Evolutionary conservation across 2,329 filamentous ascomycete genomes (phyloP), one percentile per base, ranked within the genome.

Genomic region (Cercospora canescens): DNA sequence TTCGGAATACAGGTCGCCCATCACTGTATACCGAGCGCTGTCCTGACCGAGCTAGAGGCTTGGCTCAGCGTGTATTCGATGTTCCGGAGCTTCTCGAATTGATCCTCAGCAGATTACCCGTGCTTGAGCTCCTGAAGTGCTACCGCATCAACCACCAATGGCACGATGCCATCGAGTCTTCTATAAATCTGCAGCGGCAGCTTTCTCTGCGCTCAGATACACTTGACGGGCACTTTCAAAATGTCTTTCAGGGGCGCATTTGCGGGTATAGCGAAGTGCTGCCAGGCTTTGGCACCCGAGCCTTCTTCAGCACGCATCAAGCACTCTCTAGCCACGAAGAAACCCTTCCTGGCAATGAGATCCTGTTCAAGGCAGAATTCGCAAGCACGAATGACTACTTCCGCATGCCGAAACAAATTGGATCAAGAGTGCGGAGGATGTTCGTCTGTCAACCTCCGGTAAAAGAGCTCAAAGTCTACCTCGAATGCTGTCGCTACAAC

Each of bases 381-480:
- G 52, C 34, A 28, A 48, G 50, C 18, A 61, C 37, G 5, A 52
- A 18, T 21, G 59, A 61, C 4, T 52, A 52, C 21, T 52, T 48
- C 5, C 39, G 28, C 14, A 61, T 61, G 59, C 41, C 59, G 26
- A 34, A 52, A 9, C 30, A 34, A 21, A 50, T 45, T 4, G 59
- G 59, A 7, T 30, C 39, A 18, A 50, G 59, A 30, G 41, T 61
- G 30, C 39, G 59, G 32, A 26, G 32, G 26, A 61, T 61, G 59
- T 61, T 45, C 60, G n/a, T 63, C 3, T 63, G 60, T 26, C 60
- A 63, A n/a, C 60, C 60, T 18, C 60, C 60, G 21, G 39, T 63
- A 24, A 63, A 55, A 16, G 34, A 63, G 24, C 34, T 63, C 21
- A 21, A 56, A 8, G 39, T 39, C 16, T 63, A 41, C 52, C 32